Conservation (phyloP, 139 green algal species). For the Pleodorina starrii region DNA sequence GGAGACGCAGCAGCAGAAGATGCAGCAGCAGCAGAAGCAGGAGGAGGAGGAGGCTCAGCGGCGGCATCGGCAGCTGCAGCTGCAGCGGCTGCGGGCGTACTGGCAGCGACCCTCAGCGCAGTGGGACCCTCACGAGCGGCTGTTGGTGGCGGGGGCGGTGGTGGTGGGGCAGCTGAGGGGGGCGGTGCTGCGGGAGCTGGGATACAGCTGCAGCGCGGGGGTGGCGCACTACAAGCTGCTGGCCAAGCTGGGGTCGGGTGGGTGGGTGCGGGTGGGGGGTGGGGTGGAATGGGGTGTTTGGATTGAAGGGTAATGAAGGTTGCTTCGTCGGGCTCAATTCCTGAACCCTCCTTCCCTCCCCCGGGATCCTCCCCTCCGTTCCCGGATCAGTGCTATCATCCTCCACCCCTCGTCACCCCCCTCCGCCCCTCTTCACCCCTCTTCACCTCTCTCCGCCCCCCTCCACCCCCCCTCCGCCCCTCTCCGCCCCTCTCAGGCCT, state of each 20-base stretch:
- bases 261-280: neutral
- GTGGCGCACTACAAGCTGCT: constrained; percentile 88
- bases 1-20: neutral
- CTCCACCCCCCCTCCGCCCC: neutral
- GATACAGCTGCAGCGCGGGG: constrained; percentile 85
- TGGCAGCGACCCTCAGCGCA: constrained; percentile 63
- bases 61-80: neutral
- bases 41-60: too few species aligned
- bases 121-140: constrained; percentile 69
- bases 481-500: constrained; percentile 61
- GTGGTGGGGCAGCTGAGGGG: constrained; percentile 73
- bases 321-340: too few species aligned
- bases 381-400: too few species aligned
- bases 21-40: neutral
- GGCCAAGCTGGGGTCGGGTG: constrained; percentile 83
- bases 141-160: constrained; percentile 77
- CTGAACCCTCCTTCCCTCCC: too few species aligned
- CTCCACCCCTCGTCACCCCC: neutral
- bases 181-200: constrained; percentile 75
- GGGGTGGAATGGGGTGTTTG: neutral
- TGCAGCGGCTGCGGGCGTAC: constrained; percentile 57
- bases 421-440: too few species aligned
- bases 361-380: too few species aligned
- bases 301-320: too few species aligned
- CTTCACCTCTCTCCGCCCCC: too few species aligned